These are phyloP conservation scores for Diaporthe aspalathi DNA, from an alignment of 2,329 filamentous ascomycete genomes.

Conservation along the genomic window DNA sequence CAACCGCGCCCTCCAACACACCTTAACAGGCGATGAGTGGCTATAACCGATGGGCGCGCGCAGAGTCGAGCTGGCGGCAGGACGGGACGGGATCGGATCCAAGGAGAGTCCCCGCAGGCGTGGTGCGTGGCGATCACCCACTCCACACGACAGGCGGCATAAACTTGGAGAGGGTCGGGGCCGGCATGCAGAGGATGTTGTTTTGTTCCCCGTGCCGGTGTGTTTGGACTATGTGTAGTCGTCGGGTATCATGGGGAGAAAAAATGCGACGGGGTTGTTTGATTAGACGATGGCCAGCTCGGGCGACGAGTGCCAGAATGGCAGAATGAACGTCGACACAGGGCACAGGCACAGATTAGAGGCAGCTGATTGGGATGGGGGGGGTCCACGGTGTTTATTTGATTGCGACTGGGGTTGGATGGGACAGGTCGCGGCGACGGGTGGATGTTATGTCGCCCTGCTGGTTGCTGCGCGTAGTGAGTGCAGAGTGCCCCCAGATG, in stretches of 20 bases:
- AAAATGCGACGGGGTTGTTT: conserved; percentile 16
- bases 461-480: not conserved
- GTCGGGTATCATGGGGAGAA: conserved; percentile 14
- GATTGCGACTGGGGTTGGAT: conserved; percentile 32
- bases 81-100: conserved; percentile 11
- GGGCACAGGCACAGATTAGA: conserved; percentile 8
- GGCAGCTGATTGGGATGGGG: conserved; percentile 18
- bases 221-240: not conserved
- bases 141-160: conserved; percentile 36
- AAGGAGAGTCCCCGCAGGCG: conserved; percentile 24
- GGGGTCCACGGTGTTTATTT: conserved; percentile 31
- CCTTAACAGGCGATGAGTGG: conserved; percentile 20
- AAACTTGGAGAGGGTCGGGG: conserved; percentile 15
- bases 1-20: conserved; percentile 26
- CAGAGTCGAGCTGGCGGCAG: conserved; percentile 21
- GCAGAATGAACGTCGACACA: conserved; percentile 23
- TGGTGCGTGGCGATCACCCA: conserved; percentile 34
- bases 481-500: no score
- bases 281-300: conserved; percentile 17
- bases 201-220: not conserved
- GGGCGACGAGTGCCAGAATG: conserved; percentile 25
- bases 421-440: not conserved
- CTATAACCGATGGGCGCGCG: conserved; percentile 27
- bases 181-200: conserved; percentile 3
- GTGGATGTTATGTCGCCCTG: conserved; percentile 14